These are phyloP conservation scores for Rosa hybrid DNA, from an alignment of 331 rosid genomes.

Conservation along the genomic window DNA sequence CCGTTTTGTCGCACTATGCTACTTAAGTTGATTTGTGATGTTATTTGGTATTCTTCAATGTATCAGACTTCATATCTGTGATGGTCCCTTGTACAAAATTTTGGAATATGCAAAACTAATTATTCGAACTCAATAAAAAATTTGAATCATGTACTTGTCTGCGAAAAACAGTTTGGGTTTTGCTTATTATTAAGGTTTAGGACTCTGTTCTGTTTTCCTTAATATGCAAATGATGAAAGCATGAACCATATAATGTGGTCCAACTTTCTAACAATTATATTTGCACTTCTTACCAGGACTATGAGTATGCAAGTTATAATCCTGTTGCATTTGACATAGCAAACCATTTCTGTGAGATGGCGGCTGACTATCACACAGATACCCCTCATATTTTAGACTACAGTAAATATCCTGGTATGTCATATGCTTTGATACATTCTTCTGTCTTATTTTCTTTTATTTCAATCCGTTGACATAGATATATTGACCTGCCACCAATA, in stretches of 20 bases:
- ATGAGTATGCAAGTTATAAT: conserved; percentile 82
- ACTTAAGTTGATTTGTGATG: not conserved
- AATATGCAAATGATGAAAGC: not conserved
- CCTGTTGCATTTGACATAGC: conserved; percentile 81
- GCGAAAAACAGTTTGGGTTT: not conserved
- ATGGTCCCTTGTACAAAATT: not conserved
- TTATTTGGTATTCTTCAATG: not conserved
- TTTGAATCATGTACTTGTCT: not conserved
- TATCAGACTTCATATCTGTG: not conserved
- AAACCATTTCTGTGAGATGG: conserved; percentile 89
- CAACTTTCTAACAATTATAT: conserved; percentile 14
- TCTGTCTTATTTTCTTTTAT: conserved; percentile 6
- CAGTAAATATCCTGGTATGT: conserved; percentile 72
- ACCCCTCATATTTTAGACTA: conserved; percentile 70
- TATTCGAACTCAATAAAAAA: not conserved
- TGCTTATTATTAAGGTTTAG: not conserved
- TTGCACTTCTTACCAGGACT: conserved; percentile 50
- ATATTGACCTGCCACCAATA: conserved; percentile 26
- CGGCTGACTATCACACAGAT: conserved; percentile 78
- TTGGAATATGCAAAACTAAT: not conserved
- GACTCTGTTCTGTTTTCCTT: not conserved
- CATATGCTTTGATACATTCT: not conserved
- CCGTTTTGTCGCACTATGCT: not conserved
- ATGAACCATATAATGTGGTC: not conserved
- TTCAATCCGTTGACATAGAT: conserved; percentile 4